phyloP scores from a whole-genome alignment of 2,329 filamentous ascomycete genomes.

The Colletotrichum tanaceti region DNA sequence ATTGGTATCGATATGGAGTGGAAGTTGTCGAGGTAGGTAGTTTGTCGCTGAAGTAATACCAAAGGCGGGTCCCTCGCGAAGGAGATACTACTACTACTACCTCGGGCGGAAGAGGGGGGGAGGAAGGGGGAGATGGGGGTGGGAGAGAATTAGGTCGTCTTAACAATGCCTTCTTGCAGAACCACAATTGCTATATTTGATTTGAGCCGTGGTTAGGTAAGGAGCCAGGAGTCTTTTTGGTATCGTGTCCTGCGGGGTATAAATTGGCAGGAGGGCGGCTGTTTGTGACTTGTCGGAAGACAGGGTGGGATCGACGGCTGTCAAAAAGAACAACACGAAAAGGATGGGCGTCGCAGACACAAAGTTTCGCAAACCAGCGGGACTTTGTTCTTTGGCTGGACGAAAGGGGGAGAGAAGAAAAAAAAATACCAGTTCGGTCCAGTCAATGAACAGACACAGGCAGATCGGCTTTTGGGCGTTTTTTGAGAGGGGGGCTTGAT shows the following conservation, averaged over 20 bases:
- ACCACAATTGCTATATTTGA: slow-evolving; percentile 30
- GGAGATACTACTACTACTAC: slow-evolving; percentile 27
- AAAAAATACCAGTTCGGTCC: slow-evolving; percentile 26
- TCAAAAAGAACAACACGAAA: neutral
- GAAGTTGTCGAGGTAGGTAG: slow-evolving; percentile 19
- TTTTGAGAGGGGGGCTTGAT: slow-evolving; percentile 21
- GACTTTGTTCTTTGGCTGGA: slow-evolving; percentile 22
- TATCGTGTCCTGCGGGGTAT: slow-evolving; percentile 35
- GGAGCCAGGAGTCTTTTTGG: slow-evolving; percentile 18
- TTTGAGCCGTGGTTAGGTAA: slow-evolving; percentile 29
- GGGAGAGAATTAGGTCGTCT: slow-evolving; percentile 35
- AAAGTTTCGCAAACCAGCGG: slow-evolving; percentile 19
- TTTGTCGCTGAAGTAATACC: slow-evolving; percentile 21
- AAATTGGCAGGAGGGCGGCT: slow-evolving; percentile 29
- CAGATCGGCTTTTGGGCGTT: slow-evolving; percentile 11
- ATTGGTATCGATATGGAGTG: slow-evolving; percentile 27
- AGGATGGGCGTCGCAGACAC: slow-evolving; percentile 19
- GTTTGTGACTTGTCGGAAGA: slow-evolving; percentile 35
- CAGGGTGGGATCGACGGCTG: slow-evolving; percentile 32
- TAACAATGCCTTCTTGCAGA: slow-evolving; percentile 29
- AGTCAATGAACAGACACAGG: slow-evolving; percentile 40
- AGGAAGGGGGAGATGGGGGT: slow-evolving; percentile 19
- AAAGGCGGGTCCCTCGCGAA: slow-evolving; percentile 35
- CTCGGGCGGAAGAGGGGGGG: slow-evolving; percentile 24
- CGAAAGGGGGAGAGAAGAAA: neutral